phyloP scores from a whole-genome alignment of 1,284 basidiomycete genomes.

The Coniophora puteana region DNA sequence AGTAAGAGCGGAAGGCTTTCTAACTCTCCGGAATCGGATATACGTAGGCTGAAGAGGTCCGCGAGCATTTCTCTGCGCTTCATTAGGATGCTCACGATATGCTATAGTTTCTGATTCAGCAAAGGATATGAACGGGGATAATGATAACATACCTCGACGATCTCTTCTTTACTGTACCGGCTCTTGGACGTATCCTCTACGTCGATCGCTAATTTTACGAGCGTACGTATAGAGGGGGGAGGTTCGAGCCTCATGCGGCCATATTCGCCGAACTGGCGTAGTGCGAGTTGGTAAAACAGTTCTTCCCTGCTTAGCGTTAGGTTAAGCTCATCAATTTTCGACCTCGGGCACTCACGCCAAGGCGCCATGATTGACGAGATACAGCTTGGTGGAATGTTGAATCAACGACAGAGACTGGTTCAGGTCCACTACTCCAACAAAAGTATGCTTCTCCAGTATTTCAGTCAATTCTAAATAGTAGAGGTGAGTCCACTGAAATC shows the following conservation, averaged over 20 bases:
- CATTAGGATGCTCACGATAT: constrained; percentile 55
- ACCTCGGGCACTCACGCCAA: constrained; percentile 59
- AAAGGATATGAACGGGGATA: background rate
- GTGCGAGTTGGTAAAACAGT: constrained; percentile 90
- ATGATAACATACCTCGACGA: constrained; percentile 63
- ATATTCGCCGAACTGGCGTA: constrained; percentile 90
- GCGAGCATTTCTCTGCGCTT: constrained; percentile 79
- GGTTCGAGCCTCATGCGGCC: constrained; percentile 79
- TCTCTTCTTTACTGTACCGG: constrained; percentile 49
- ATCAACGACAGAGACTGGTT: constrained; percentile 74
- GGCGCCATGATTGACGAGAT: constrained; percentile 83
- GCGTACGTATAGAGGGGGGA: constrained; percentile 65
- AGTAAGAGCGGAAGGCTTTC: constrained; percentile 80
- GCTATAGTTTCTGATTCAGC: constrained; percentile 33
- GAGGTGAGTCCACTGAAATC: background rate
- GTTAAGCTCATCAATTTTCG: background rate
- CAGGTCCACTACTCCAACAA: constrained; percentile 90
- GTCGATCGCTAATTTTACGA: constrained; percentile 80
- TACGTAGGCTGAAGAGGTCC: constrained; percentile 87
- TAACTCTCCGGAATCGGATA: constrained; percentile 63
- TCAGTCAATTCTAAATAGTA: constrained; percentile 66
- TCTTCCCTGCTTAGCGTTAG: constrained; percentile 63
- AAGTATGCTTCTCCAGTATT: constrained; percentile 84
- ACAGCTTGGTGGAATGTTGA: constrained; percentile 87
- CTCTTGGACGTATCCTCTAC: constrained; percentile 59